Conservation (phyloP, 768 basidiomycete species). For the Mycena vitilis region DNA sequence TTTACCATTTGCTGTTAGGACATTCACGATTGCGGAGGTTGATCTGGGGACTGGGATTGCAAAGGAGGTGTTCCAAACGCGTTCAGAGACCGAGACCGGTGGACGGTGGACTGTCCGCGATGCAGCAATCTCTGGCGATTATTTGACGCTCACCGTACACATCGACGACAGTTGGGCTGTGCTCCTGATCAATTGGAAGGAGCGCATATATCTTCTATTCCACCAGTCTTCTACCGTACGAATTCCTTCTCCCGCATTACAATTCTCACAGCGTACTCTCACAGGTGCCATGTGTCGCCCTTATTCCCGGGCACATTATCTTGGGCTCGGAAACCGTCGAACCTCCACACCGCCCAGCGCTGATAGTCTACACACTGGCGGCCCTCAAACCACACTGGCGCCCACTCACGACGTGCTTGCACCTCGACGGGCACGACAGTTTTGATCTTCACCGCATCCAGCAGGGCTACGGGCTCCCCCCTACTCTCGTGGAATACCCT, state of each 20-base stretch:
- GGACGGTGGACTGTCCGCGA: background rate
- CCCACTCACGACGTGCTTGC: background rate
- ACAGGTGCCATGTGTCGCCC: background rate
- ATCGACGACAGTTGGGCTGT: background rate
- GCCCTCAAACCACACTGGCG: background rate
- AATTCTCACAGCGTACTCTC: background rate
- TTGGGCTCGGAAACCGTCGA: background rate
- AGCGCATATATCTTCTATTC: background rate
- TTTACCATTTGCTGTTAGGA: background rate
- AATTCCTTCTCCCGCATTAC: background rate
- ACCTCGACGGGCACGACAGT: no score
- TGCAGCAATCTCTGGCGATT: background rate
- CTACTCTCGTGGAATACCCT: background rate
- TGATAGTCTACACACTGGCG: background rate
- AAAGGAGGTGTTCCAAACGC: background rate
- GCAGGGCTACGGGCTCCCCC: background rate
- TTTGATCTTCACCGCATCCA: constrained; percentile 1
- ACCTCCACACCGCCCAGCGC: background rate
- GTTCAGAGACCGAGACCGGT: background rate
- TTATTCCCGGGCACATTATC: background rate
- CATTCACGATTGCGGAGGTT: constrained; percentile 4
- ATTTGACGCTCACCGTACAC: background rate
- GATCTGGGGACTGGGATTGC: background rate
- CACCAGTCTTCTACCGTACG: background rate
- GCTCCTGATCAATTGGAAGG: background rate